These are phyloP conservation scores for Trametes gibbosa DNA, from an alignment of 768 basidiomycete species.

Conservation along the genomic window DNA sequence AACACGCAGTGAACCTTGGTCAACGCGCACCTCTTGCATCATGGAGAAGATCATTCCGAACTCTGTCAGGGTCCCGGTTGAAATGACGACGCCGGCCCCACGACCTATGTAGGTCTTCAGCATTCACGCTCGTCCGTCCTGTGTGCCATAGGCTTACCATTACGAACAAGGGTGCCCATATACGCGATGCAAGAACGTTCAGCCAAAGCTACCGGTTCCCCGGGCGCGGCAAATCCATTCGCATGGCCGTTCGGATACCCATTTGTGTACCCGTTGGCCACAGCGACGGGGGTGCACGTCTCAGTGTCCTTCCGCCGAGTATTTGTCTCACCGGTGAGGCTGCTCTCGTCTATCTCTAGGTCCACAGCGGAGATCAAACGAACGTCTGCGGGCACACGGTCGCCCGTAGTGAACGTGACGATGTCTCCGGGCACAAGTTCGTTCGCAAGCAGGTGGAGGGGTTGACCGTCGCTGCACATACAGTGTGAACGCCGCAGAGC, in stretches of 20 bases:
- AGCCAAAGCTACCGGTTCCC: slow-evolving; percentile 56
- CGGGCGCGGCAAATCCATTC: slow-evolving; percentile 25
- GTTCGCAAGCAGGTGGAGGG: slow-evolving; percentile 85
- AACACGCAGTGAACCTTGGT: neutral
- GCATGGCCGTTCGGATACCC: slow-evolving; percentile 17
- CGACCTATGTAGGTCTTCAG: slow-evolving; percentile 46
- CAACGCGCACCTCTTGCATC: slow-evolving; percentile 82
- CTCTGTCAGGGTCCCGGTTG: slow-evolving; percentile 81
- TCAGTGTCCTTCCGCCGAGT: slow-evolving; percentile 67
- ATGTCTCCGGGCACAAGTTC: slow-evolving; percentile 96
- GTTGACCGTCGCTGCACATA: slow-evolving; percentile 50
- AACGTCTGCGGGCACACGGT: slow-evolving; percentile 92
- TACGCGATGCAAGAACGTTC: slow-evolving; percentile 88
- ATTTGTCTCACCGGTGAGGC: slow-evolving; percentile 89
- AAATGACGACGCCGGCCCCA: slow-evolving; percentile 85
- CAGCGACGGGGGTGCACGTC: slow-evolving; percentile 46
- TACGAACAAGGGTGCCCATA: slow-evolving; percentile 94
- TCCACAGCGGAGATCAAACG: slow-evolving; percentile 79
- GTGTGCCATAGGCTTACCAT: slow-evolving; percentile 46
- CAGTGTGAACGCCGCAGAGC: neutral
- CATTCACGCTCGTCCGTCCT: neutral
- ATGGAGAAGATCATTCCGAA: slow-evolving; percentile 96
- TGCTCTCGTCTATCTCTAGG: slow-evolving; percentile 94
- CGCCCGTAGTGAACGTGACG: slow-evolving; percentile 85
- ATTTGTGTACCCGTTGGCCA: slow-evolving; percentile 17